Base-by-base conservation (phyloP, 2,329 filamentous ascomycete genomes). In the Paracamarosporium sp. region DNA sequence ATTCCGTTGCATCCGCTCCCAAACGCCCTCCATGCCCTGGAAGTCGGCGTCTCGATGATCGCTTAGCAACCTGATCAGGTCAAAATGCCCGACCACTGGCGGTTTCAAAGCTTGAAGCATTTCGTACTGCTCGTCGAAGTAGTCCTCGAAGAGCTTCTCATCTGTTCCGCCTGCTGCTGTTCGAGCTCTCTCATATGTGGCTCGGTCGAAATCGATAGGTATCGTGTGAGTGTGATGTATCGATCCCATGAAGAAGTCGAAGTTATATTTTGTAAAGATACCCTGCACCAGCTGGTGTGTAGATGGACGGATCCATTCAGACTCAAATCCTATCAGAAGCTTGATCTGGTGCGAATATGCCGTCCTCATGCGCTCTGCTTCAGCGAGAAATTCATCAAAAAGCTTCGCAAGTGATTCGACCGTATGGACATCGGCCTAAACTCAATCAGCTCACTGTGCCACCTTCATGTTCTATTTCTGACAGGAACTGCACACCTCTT, bases 241-340 rank as follows among this genome's bases (percentile, higher is more conserved):
- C 1, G 91, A 96, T 56, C 95, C 95, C 71, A 99, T 84, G 80
- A 97, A 97, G 78, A 96, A 91, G 78, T 98, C 94, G 60, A 96
- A 84, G 9, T 79, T 77, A 36, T 91, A 85, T 60, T 86, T 82
- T 6, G 82, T 72, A 22, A 89, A 79, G 3, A 92, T 83, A 11
- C 76, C 66, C 31, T 79, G 71, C 57, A 96, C 88, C 45, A 90
- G 79, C 0, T 76, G 77, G 66, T 88, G 86, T 3, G 85, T 86
- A 3, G 81, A 83, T 0, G 89, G 83, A 6, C 93, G 88, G 74
- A 97, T 95, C 88, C 92, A 99, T 75, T 99, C 95, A 53, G 87
- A 86, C 77, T 99, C 95, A 74, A 98, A 97, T 44, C 92, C 95
- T 72, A 99, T 88, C 41, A 97, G 83, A 63, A 99, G 83, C 54